Conservation (phyloP, 2,329 filamentous ascomycete species). For the Scytalidium sp. region DNA sequence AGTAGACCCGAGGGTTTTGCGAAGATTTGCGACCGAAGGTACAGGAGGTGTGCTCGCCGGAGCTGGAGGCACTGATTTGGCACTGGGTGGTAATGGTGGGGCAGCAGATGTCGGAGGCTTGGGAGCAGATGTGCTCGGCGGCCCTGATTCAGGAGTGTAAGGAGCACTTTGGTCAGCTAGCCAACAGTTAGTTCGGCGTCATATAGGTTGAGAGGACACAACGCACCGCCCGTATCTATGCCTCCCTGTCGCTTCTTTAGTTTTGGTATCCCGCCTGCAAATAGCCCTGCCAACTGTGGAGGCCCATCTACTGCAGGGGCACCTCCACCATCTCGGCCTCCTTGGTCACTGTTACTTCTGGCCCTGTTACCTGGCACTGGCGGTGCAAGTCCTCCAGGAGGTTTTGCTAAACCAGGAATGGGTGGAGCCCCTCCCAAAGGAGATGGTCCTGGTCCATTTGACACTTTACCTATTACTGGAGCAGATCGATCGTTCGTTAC, state of each 20-base stretch:
- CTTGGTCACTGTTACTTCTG: conserved; percentile 81
- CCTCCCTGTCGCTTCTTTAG: conserved; percentile 82
- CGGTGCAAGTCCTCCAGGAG: conserved; percentile 66
- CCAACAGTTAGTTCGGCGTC: conserved; percentile 16
- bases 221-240: conserved; percentile 66
- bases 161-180: conserved; percentile 65
- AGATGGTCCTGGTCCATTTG: conserved; percentile 53
- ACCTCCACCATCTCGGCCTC: conserved; percentile 41
- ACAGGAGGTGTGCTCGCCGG: conserved; percentile 46
- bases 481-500: conserved; percentile 92
- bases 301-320: conserved; percentile 52
- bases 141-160: conserved; percentile 62
- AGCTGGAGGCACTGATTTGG: conserved; percentile 45
- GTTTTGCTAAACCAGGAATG: conserved; percentile 61
- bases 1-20: conserved; percentile 52
- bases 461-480: conserved; percentile 60
- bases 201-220: neutral
- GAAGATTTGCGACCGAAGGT: conserved; percentile 56
- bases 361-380: conserved; percentile 67
- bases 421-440: conserved; percentile 76
- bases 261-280: conserved; percentile 94
- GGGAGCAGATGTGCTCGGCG: conserved; percentile 52
- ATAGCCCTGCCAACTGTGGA: conserved; percentile 82
- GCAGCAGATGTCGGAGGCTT: conserved; percentile 56
- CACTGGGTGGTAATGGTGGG: conserved; percentile 52